phyloP scores from a whole-genome alignment of 148 eudicot genomes.

The Cornus suecica region DNA sequence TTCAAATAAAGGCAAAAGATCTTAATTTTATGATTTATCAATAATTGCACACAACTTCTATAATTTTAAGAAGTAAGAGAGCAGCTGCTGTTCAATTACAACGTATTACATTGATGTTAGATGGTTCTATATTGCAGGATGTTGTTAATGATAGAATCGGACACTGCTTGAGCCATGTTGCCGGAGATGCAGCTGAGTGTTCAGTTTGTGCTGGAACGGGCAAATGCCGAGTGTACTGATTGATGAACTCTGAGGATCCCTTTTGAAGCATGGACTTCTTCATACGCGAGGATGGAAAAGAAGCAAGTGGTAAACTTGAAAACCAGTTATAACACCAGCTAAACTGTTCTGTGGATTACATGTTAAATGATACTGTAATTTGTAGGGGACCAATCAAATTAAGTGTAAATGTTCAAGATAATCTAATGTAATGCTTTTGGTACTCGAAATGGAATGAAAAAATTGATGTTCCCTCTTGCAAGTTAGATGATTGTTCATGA shows the following conservation, averaged over 20 bases:
- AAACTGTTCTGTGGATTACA: background rate
- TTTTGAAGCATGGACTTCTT: background rate
- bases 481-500: no score
- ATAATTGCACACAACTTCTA: no score
- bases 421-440: constrained; percentile 1
- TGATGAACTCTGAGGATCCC: background rate
- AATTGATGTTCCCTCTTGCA: background rate
- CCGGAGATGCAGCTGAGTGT: constrained; percentile 77
- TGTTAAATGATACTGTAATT: background rate
- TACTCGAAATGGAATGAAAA: no score
- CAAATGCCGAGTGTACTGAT: constrained; percentile 55
- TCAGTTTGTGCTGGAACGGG: constrained; percentile 81
- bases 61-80: no score
- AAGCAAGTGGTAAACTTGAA: background rate
- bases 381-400: background rate
- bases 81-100: no score
- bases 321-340: background rate
- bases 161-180: constrained; percentile 78
- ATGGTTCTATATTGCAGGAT: constrained; percentile 47
- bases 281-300: no score
- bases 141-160: constrained; percentile 79
- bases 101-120: background rate
- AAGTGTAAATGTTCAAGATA: background rate
- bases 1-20: background rate
- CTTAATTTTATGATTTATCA: no score